Evolutionary conservation across 1,284 basidiomycete species (phyloP).

Genomic region (Omphalotus olearius): DNA sequence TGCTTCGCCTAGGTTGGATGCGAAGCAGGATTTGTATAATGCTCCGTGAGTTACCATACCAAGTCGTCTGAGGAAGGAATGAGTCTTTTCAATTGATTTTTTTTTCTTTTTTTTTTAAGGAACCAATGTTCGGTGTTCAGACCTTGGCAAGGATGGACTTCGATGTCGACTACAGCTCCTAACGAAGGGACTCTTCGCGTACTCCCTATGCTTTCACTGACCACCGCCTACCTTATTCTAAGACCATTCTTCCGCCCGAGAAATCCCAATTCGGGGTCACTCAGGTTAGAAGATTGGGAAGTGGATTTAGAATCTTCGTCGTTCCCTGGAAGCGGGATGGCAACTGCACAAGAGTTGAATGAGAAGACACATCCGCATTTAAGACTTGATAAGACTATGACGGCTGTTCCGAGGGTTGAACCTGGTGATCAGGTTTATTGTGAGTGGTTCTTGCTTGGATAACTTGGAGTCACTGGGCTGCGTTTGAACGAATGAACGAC

Average conservation of each 20-base stretch:
- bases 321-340: slow-evolving; percentile 63
- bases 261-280: not conserved
- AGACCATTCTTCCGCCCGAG: slow-evolving; percentile 33
- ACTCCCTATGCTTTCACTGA: slow-evolving; percentile 8
- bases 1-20: slow-evolving; percentile 43
- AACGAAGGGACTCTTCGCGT: slow-evolving; percentile 45
- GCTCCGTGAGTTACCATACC: slow-evolving; percentile 27
- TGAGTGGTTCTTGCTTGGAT: slow-evolving; percentile 23
- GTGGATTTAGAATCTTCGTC: slow-evolving; percentile 51
- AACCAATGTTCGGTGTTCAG: slow-evolving; percentile 73
- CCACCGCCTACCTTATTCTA: slow-evolving; percentile 64
- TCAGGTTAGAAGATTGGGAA: slow-evolving; percentile 48
- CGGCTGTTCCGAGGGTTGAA: slow-evolving; percentile 48
- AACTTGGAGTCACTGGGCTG: not conserved
- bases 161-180: slow-evolving; percentile 57
- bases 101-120: not conserved
- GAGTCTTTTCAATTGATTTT: not conserved
- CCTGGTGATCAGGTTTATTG: slow-evolving; percentile 81
- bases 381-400: slow-evolving; percentile 47
- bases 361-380: slow-evolving; percentile 70
- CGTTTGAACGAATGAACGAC: not conserved
- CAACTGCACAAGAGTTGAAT: slow-evolving; percentile 62
- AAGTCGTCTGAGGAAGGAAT: too few relatives aligned
- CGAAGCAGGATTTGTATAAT: slow-evolving; percentile 54
- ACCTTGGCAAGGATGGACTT: slow-evolving; percentile 78